Conservation (phyloP, 2,329 filamentous ascomycete genomes). For the Fusarium metavorans region DNA sequence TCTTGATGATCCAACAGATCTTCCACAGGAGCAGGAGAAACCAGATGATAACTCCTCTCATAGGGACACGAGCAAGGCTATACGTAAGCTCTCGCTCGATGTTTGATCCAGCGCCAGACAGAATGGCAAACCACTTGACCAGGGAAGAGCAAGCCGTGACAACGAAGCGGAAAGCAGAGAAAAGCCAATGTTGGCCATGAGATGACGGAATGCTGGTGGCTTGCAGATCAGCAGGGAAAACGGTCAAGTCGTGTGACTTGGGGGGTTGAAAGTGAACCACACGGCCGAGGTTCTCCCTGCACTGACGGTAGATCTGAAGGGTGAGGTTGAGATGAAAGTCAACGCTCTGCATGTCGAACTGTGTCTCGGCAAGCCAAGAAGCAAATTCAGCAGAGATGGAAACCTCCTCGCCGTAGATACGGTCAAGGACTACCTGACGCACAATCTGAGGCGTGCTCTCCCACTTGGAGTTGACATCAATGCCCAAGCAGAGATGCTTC, state of each 20-base stretch:
- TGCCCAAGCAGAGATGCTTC: slow-evolving; percentile 20
- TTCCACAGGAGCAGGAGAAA: slow-evolving; percentile 17
- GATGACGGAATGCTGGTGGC: neutral
- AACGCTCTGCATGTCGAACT: slow-evolving; percentile 12
- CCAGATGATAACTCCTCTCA: slow-evolving; percentile 3
- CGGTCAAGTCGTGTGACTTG: neutral
- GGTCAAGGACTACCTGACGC: slow-evolving; percentile 15
- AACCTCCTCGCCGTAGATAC: slow-evolving; percentile 16
- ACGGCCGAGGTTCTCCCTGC: slow-evolving; percentile 6
- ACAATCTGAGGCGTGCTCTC: slow-evolving; percentile 16
- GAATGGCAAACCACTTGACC: slow-evolving; percentile 29
- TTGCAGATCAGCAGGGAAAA: neutral
- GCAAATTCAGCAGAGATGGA: slow-evolving; percentile 8
- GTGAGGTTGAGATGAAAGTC: slow-evolving; percentile 24
- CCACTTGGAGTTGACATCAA: slow-evolving; percentile 22
- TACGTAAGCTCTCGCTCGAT: slow-evolving; percentile 27
- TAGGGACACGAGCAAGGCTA: slow-evolving; percentile 2
- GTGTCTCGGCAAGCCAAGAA: slow-evolving; percentile 3
- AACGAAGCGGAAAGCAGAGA: neutral
- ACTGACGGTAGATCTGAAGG: slow-evolving; percentile 19
- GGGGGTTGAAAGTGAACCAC: neutral
- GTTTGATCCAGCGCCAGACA: slow-evolving; percentile 24
- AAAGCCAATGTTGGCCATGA: neutral
- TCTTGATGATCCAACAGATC: slow-evolving; percentile 16
- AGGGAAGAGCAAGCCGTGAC: neutral